These are phyloP conservation scores for Claviceps fusiformis DNA, from an alignment of 2,329 filamentous ascomycete genomes.

Conservation along the genomic window DNA sequence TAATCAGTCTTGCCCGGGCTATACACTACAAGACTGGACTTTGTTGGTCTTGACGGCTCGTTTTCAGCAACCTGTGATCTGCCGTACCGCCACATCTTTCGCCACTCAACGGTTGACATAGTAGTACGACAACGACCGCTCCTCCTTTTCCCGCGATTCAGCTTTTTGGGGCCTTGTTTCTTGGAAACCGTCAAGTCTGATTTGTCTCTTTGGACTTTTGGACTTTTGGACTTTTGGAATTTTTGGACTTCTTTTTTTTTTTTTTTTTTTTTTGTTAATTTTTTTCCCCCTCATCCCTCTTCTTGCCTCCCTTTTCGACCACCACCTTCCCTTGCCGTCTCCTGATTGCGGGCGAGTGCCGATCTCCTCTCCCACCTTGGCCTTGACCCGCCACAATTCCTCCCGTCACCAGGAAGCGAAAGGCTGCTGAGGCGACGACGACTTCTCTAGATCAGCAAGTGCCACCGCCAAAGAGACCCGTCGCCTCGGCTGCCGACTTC, in stretches of 20 bases:
- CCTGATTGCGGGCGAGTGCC: not conserved
- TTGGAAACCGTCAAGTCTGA: not conserved
- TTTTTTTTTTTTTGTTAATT: too few species aligned
- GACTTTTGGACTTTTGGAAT: not conserved
- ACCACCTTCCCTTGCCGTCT: not conserved
- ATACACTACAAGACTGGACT: not conserved
- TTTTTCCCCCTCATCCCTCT: not conserved
- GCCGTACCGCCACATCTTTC: not conserved
- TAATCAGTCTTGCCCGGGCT: not conserved
- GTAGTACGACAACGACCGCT: not conserved
- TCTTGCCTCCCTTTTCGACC: too few species aligned
- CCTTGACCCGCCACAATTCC: slow-evolving; percentile 38
- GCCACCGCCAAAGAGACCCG: slow-evolving; percentile 38
- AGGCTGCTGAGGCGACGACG: slow-evolving; percentile 52
- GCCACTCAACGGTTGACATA: not conserved
- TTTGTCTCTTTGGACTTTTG: not conserved
- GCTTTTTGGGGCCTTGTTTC: not conserved
- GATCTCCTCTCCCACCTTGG: not conserved
- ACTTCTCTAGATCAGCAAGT: slow-evolving; percentile 29
- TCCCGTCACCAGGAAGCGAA: slow-evolving; percentile 45
- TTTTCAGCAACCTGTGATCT: not conserved
- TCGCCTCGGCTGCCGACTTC: slow-evolving; percentile 36
- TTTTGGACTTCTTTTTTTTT: too few species aligned
- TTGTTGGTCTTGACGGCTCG: not conserved
- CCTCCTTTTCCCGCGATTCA: not conserved